These are phyloP conservation scores for Blastosporella zonata DNA, from an alignment of 1,284 basidiomycete genomes.

Conservation along the genomic window DNA sequence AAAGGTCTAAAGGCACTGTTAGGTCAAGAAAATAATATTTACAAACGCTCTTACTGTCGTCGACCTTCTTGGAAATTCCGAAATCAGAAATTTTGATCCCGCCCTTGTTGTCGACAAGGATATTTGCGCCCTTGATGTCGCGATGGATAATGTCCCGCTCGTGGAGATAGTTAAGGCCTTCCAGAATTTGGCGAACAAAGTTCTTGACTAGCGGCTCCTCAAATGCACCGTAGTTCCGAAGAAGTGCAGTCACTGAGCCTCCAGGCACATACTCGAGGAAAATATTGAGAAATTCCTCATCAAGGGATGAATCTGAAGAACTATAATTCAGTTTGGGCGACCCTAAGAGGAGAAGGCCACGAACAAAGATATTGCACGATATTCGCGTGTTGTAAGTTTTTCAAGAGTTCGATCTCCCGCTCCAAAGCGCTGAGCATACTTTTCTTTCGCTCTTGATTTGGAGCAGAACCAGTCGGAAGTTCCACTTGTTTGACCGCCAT, in stretches of 20 bases:
- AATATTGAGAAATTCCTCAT: slow-evolving; percentile 91
- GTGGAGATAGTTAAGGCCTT: slow-evolving; percentile 91
- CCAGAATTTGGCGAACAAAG: slow-evolving; percentile 92
- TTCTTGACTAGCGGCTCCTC: slow-evolving; percentile 94
- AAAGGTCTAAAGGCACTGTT: slow-evolving; percentile 54
- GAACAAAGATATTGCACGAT: slow-evolving; percentile 96
- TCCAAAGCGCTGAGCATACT: slow-evolving; percentile 95
- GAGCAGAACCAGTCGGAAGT: slow-evolving; percentile 80
- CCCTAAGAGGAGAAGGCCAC: slow-evolving; percentile 27
- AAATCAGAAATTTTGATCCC: slow-evolving; percentile 99
- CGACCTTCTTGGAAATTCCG: slow-evolving; percentile 97
- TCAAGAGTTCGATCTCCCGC: slow-evolving; percentile 93
- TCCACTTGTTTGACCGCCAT: slow-evolving; percentile 99
- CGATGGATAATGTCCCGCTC: slow-evolving; percentile 95
- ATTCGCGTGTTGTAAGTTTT: slow-evolving; percentile 93
- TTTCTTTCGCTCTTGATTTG: slow-evolving; percentile 92
- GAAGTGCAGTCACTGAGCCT: slow-evolving; percentile 90
- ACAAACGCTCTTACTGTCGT: slow-evolving; percentile 69
- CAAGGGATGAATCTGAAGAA: slow-evolving; percentile 77
- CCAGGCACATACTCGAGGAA: slow-evolving; percentile 99
- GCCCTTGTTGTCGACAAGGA: slow-evolving; percentile 97
- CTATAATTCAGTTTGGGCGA: slow-evolving; percentile 10
- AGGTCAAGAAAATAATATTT: neutral
- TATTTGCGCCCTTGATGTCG: slow-evolving; percentile 98
- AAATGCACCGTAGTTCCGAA: slow-evolving; percentile 95